Base-by-base conservation (phyloP, 768 basidiomycete species). In the Erythrobasidium yunnanense region DNA sequence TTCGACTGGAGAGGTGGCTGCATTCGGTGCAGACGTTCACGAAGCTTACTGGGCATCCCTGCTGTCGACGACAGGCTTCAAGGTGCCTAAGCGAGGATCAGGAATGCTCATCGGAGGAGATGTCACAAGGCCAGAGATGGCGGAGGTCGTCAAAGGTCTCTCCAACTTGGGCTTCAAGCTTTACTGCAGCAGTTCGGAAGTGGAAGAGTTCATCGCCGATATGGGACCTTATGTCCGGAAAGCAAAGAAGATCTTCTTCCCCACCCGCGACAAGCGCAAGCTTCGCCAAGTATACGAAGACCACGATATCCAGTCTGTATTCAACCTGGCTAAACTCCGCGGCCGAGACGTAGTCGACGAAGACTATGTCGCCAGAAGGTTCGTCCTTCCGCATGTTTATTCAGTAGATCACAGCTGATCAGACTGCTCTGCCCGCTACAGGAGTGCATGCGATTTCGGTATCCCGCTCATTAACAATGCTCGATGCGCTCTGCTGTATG, bases 21-120 rank as follows among this genome's bases (percentile, higher is more conserved):
- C 88, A 70, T 99, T 97, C 75, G 95, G 92, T 33, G 83, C 83
- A 72, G 88, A 93, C 74, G 81, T 97, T 50, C 84, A 92, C 70
- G 95, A 99, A 77, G 95, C 93, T 15, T 92, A 91, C 77, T 91
- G 90, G 90, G 85, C 88, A 1, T 86, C 93, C 1, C 80, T 95
- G n/a, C 84, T 90, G 53, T 90, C 88, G 69, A 91, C 88, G 6
- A 99, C 90, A 29, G 92, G 92, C 17, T 95, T 97, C 83, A 93
- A 88, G 77, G 80, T 90, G 55, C 95, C 95, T 22, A 82, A 81
- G 58, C 82, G 84, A 22, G 83, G 83, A 52, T 89, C 87, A 0
- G 95, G 95, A 69, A 67, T 74, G 45, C 83, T 99, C 66, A 81
- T 97, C 62, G 95, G 95, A 46, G 95, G 95, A 46, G 92, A 96